Evolutionary conservation across 2,329 filamentous ascomycete genomes (phyloP), one percentile per base, ranked within the genome.

Genomic region (Lachnellula occidentalis): DNA sequence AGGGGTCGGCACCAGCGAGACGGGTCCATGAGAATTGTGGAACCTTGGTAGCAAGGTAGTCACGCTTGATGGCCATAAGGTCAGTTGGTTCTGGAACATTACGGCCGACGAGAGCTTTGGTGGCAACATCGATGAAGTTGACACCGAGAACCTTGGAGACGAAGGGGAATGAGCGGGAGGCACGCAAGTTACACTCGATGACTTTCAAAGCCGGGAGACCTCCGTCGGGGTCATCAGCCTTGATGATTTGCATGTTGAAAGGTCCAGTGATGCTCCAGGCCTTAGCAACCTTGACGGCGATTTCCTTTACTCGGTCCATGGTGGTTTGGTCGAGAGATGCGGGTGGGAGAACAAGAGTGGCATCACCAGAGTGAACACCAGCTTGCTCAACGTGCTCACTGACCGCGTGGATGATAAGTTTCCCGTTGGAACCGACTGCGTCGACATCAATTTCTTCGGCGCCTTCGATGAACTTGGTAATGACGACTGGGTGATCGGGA

Each of bases 231-330:
- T 87, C 78, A 12, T 89, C 80, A 36, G 88, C 90, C 78, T 95
- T 95, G 81, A 99, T 97, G 74, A 99, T 95, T 71, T 99, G 94
- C 92, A 99, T 97, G 81, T 99, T 99, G 84, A 97, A 99, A 56
- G 94, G 94, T 53, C 94, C 94, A 19, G 91, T 97, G 72, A 97
- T 97, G 69, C 82, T 91, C 90, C 92, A 96, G 47, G 94, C 94
- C 75, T 94, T 88, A 62, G 94, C 94, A 50, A 99, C 92, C 82
- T 96, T 97, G 73, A 92, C 75, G 15, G 94, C 92, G 65, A 99
- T 97, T 64, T 90, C 90, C 83, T 96, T 97, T 69, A 96, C 83
- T 58, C 94, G 90, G 61, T 82, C 83, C 81, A 96, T 88, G 62
- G 87, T 88, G 55, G 74, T 75, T 64, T 87, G 78, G 61, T 95